Percentiles rank a stretch among this genome's conserved stretches.
Conservation (phyloP, 495 filamentous ascomycete species). For the Aspergillus indologenus region DNA sequence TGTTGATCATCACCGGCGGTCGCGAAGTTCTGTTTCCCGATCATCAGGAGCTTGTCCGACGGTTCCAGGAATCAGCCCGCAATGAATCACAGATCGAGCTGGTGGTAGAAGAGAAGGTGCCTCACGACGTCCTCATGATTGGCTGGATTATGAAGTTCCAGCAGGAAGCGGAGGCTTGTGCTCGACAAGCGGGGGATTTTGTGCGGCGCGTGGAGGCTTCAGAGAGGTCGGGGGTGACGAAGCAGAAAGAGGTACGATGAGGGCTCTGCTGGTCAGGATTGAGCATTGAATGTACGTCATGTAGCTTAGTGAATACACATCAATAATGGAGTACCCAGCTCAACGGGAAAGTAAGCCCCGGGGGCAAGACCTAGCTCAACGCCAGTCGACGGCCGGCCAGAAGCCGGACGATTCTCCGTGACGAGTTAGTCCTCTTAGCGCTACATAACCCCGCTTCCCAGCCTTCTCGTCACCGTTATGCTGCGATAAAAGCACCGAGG, state of each 20-base stretch:
- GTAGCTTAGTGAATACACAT: no score
- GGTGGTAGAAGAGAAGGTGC: constrained; percentile 28
- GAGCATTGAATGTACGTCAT: no score
- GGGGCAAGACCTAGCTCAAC: no score
- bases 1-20: constrained; percentile 37
- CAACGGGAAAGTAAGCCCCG: neutral
- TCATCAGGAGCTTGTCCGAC: constrained; percentile 26
- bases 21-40: constrained; percentile 40
- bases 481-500: no score
- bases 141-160: constrained; percentile 31
- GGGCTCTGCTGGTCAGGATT: no score
- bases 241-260: neutral
- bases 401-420: neutral
- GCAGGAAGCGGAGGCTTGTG: constrained; percentile 25
- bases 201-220: constrained; percentile 1
- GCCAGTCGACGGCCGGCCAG: neutral
- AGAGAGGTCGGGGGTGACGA: neutral
- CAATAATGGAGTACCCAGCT: no score
- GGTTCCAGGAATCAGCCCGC: constrained; percentile 24
- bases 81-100: constrained; percentile 25
- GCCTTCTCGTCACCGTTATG: no score
- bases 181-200: constrained; percentile 34
- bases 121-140: constrained; percentile 41
- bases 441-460: neutral
- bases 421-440: neutral